Percentiles rank a stretch among this genome's conserved stretches.
phyloP scores from a whole-genome alignment of 1,284 basidiomycete species.

The Ceratobasidium sp. region DNA sequence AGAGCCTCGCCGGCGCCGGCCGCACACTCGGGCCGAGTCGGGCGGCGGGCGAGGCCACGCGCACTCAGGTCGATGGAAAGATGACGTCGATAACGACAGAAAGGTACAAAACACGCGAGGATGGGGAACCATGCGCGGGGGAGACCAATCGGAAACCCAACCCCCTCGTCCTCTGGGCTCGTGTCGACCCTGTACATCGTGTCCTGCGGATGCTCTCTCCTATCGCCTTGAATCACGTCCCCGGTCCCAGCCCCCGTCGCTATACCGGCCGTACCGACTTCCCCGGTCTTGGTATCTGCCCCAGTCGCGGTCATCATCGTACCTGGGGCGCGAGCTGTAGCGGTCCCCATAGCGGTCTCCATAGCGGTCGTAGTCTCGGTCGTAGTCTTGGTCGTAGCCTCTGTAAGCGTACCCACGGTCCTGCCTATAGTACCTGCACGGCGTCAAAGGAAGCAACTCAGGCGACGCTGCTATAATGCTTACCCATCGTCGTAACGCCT shows the following conservation, averaged over 20 bases:
- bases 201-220: background rate
- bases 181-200: background rate
- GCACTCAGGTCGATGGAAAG: conserved; percentile 4
- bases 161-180: background rate
- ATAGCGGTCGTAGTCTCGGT: conserved; percentile 48
- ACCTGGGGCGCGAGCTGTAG: background rate
- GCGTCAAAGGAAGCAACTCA: too few relatives aligned
- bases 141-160: conserved; percentile 10
- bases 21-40: conserved; percentile 14
- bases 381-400: conserved; percentile 48
- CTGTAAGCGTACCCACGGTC: background rate
- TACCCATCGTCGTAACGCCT: conserved; percentile 52
- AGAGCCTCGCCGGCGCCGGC: background rate
- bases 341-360: background rate
- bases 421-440: too few relatives aligned
- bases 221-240: conserved; percentile 33
- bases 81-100: conserved; percentile 32
- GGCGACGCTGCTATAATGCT: background rate
- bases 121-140: conserved; percentile 3
- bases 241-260: conserved; percentile 10
- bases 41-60: conserved; percentile 17
- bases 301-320: conserved; percentile 5
- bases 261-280: background rate
- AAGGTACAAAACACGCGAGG: conserved; percentile 33
- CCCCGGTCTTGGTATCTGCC: background rate